Evolutionary conservation across 345 rosid species (phyloP).

Genomic region (Eucalyptus urophylla): DNA sequence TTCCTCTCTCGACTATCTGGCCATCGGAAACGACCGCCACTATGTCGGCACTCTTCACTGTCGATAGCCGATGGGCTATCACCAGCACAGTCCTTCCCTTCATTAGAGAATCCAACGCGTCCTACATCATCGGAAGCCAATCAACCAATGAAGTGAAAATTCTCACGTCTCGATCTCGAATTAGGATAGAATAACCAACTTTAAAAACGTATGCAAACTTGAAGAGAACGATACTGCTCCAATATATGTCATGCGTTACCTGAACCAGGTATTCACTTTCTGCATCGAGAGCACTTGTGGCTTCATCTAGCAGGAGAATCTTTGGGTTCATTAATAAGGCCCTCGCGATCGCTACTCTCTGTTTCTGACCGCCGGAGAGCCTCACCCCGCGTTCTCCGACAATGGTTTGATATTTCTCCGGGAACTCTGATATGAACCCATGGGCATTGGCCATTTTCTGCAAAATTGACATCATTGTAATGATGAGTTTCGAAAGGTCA

Average conservation of each 20-base stretch:
- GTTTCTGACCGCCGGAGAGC: conserved; percentile 93
- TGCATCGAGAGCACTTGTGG: conserved; percentile 92
- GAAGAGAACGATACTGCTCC: too few species aligned
- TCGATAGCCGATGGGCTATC: conserved; percentile 79
- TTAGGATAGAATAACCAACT: background rate
- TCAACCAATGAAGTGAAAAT: background rate
- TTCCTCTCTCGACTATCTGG: conserved; percentile 49
- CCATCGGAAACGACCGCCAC: conserved; percentile 86
- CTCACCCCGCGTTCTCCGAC: conserved; percentile 88
- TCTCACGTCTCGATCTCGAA: background rate
- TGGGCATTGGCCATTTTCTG: conserved; percentile 96
- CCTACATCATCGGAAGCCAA: conserved; percentile 16
- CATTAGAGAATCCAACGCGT: conserved; percentile 90
- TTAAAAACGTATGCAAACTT: too few species aligned
- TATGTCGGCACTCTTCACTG: conserved; percentile 65
- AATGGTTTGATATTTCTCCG: conserved; percentile 58
- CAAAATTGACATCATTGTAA: background rate
- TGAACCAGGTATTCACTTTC: conserved; percentile 93
- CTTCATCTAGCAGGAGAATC: conserved; percentile 79
- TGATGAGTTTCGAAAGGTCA: background rate
- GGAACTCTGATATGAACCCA: conserved; percentile 62
- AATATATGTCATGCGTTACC: conserved; percentile 7
- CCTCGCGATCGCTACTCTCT: conserved; percentile 80
- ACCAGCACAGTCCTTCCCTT: conserved; percentile 86
- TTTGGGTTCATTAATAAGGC: conserved; percentile 75